Base-by-base conservation (phyloP, 1,284 basidiomycete genomes). In the Sparassis latifolia region DNA sequence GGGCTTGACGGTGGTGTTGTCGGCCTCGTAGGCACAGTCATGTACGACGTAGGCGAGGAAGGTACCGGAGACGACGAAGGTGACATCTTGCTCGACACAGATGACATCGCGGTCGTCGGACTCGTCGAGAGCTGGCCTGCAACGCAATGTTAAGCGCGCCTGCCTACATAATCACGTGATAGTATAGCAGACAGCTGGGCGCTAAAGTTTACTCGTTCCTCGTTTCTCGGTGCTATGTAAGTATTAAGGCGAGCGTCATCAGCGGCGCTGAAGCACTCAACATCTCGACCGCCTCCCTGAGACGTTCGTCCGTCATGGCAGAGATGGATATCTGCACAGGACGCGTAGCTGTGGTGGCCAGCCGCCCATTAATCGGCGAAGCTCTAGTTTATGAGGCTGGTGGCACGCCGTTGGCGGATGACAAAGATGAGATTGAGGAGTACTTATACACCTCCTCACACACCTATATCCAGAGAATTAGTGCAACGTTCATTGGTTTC, bases 221-320 rank as follows among this genome's bases (percentile, higher is more conserved):
- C 1, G 20, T 20, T 20, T 20, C 1, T 20, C 20, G n/a, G n/a
- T n/a, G n/a, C n/a, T n/a, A n/a, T n/a, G n/a, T n/a, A n/a, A n/a
- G 20, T 20, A 20, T 20, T 1, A 82, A 80, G 62, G 72, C 74
- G 33, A 80, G 81, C 51, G 84, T 97, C 52, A 78, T 97, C 62
- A 85, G 83, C 55, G 88, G 96, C 54, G 20, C 20, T 20, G 77
- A 76, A 42, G 89, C 96, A 58, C 70, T 97, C 42, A 81, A 87
- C 27, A 74, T 83, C 73, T 98, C 35, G 93, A 97, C 61, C 77
- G 95, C 32, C 78, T 85, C 31, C 80, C 83, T 0, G 84, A 82
- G 35, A 92, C 95, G 45, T 96, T 91, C 61, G 74, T 76, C 20
- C 79, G 79, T 40, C 79, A 93, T 47, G 77, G 80, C 32, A 81